Base-by-base conservation (phyloP, 495 filamentous ascomycete genomes). In the Trichocladium antarcticum region DNA sequence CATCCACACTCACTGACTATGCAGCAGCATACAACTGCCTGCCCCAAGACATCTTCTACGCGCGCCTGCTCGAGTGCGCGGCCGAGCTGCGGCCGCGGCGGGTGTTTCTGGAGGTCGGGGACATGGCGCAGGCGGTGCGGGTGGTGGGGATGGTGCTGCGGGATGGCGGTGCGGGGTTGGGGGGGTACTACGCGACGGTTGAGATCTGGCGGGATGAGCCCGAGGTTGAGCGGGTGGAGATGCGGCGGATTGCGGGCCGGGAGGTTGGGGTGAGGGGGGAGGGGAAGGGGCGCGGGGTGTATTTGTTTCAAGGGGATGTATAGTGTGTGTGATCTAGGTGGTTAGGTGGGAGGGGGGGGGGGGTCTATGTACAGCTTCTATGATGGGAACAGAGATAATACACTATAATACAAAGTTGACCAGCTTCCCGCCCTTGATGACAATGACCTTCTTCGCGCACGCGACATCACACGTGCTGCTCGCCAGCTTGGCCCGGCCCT, bases 11-110 rank as follows among this genome's bases (percentile, higher is more conserved):
- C 20, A 0, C 38, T 35, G 24, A 32, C 1, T 4, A 29, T 2
- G 28, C 10, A 17, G 15, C 22, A 19, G 42, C 20, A 0, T 36
- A 39, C 20, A 45, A 50, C 21, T 57, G 50, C 12, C 34, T 52
- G 15, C 65, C 66, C n/a, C 75, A 74, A 46, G 80, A 83, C 53
- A 40, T 72, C 5, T 84, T 85, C 54, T 85, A 84, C 51, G 69
- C 71, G 1, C 62, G 64, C 12, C 48, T 83, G 5, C 60, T 80
- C 0, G 57, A 66, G 0, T 49, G 77, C 5, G 71, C 69, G 1
- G 20, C 48, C 4, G 5, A 49, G 0, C 48, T 71, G 0, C 36
- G 54, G 6, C 69, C 76, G 5, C 66, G 62, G 40, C 29, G 78
- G 14, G 57, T 76, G 11, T 48, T 81, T 0, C 62, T 83, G 39